Conservation (phyloP, 768 basidiomycete genomes). For the Podaxis pistillaris region DNA sequence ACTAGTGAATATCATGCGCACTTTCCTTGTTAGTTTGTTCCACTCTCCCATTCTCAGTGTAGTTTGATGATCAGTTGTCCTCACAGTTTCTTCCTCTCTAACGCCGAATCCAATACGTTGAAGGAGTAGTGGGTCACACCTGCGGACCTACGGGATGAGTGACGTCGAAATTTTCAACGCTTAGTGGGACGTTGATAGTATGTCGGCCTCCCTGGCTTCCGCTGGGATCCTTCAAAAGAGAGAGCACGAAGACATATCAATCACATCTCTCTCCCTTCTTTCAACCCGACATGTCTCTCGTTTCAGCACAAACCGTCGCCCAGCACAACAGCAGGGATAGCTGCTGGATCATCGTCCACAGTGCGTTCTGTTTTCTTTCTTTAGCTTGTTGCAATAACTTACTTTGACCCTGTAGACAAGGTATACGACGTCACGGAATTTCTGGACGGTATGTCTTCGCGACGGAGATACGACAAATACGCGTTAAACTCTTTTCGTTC, state of each 20-base stretch:
- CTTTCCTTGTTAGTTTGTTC: background rate
- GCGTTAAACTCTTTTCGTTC: background rate
- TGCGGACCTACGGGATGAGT: slow-evolving; percentile 7
- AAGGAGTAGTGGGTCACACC: background rate
- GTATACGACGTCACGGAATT: slow-evolving; percentile 82
- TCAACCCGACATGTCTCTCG: slow-evolving; percentile 1
- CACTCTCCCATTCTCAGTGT: background rate
- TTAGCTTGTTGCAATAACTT: background rate
- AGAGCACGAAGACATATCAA: background rate
- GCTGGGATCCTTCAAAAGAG: slow-evolving; percentile 11
- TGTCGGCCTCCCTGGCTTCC: slow-evolving; percentile 12
- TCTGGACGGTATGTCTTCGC: slow-evolving; percentile 51
- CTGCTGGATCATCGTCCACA: slow-evolving; percentile 74
- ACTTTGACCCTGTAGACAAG: slow-evolving; percentile 43
- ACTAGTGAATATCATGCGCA: background rate
- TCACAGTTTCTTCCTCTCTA: slow-evolving; percentile 2
- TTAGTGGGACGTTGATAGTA: background rate
- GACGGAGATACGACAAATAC: background rate
- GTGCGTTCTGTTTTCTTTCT: slow-evolving; percentile 32
- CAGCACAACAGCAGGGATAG: slow-evolving; percentile 31
- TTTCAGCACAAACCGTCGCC: slow-evolving; percentile 21
- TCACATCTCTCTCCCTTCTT: background rate
- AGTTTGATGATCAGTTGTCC: background rate
- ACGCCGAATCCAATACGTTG: slow-evolving; percentile 2
- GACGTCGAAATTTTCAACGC: background rate